Conservation (phyloP, 176 grass and related monocot species). For the Typha latifolia region DNA sequence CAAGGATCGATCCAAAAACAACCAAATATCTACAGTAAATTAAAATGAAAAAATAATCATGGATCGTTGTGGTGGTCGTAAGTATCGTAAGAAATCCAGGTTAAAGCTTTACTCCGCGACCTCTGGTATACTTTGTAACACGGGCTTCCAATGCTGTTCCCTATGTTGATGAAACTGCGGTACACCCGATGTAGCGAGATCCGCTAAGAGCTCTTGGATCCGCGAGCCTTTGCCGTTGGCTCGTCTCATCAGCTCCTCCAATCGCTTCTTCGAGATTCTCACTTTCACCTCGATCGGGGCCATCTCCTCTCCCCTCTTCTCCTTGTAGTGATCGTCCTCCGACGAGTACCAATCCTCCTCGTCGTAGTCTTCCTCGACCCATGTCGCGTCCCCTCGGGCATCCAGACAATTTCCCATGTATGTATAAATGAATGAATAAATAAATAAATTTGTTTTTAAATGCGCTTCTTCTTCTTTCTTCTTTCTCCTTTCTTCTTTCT, state of each 20-base stretch:
- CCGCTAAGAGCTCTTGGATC: constrained; percentile 30
- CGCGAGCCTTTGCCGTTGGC: constrained; percentile 13
- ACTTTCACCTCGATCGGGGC: constrained; percentile 41
- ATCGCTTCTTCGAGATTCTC: constrained; percentile 43
- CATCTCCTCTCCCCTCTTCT: background rate
- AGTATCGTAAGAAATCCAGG: background rate
- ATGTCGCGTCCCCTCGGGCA: constrained; percentile 22
- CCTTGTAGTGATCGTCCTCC: background rate
- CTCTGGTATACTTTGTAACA: constrained; percentile 41
- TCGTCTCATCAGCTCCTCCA: constrained; percentile 43
- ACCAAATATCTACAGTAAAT: background rate
- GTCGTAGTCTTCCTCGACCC: constrained; percentile 27
- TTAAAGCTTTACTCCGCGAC: constrained; percentile 4
- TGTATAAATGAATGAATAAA: no score
- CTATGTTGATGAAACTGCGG: constrained; percentile 20
- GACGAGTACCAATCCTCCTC: background rate
- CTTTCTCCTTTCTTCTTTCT: constrained; percentile 8
- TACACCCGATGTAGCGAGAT: constrained; percentile 22
- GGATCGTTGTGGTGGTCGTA: background rate
- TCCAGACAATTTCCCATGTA: constrained; percentile 57
- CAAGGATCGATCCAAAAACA: background rate
- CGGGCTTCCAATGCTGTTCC: constrained; percentile 33
- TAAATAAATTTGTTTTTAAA: no score
- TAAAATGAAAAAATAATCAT: no score
- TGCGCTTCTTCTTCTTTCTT: background rate